Evolutionary conservation across 179 eudicot species (phyloP), one percentile per base, ranked within the genome.

Genomic region (Pouteria campechiana): DNA sequence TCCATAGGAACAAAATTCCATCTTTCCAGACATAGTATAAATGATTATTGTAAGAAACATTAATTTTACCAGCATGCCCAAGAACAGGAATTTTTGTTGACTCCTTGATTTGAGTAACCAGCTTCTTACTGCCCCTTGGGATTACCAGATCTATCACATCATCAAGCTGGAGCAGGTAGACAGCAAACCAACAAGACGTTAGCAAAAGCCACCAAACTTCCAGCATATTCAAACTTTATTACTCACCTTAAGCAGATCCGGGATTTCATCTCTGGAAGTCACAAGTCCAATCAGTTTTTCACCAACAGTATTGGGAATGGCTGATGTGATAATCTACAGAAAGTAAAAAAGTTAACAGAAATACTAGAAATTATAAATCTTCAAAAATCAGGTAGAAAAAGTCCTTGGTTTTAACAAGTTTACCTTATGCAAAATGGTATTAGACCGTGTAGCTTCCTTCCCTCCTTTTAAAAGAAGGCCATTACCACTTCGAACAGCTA

Each of bases 141-240:
- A 90, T 90, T 49, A 90, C 98, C 27, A 90, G 96, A 63, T 90
- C 96, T 58, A 90, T 90, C 32, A 87, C 98, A 69, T 87, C 96
- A 63, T 90, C 98, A 58, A 82, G 84, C 98, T 90, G 74, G 12
- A 64, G 18, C 14, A 64, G 18, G 51, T 51, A 29, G n/a, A n/a
- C n/a, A n/a, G n/a, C n/a, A n/a, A n/a, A n/a, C n/a, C n/a, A n/a
- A n/a, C n/a, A n/a, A n/a, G n/a, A n/a, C n/a, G n/a, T n/a, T n/a
- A n/a, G n/a, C n/a, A n/a, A n/a, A n/a, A n/a, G n/a, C n/a, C n/a
- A n/a, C n/a, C n/a, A n/a, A n/a, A n/a, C n/a, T n/a, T n/a, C n/a
- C n/a, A n/a, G n/a, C n/a, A n/a, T n/a, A n/a, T n/a, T n/a, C n/a
- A n/a, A n/a, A n/a, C n/a, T n/a, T 37, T 14, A n/a, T 24, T 16